A percentile compares a stretch with the other conserved stretches of the same genome.
These are phyloP conservation scores for Arthrobotrys entomopaga DNA, from an alignment of 2,329 filamentous ascomycete species.

Conservation along the genomic window DNA sequence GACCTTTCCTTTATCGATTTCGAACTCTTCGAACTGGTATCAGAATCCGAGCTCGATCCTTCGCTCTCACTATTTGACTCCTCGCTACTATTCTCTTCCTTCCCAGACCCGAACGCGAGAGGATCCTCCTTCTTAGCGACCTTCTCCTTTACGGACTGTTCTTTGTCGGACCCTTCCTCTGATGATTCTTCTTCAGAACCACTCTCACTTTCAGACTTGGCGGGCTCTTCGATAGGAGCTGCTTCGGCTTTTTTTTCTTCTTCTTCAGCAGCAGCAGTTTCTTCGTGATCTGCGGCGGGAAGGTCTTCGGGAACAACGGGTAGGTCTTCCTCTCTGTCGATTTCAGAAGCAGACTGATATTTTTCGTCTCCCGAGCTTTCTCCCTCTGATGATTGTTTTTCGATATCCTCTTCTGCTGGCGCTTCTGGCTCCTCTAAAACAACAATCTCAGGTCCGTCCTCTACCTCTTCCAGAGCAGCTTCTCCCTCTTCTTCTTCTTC, in stretches of 20 bases:
- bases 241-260: constrained; percentile 32
- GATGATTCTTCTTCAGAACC: constrained; percentile 38
- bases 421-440: constrained; percentile 6
- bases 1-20: constrained; percentile 32
- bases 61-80: constrained; percentile 40
- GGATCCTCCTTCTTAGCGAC: constrained; percentile 36
- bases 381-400: constrained; percentile 36
- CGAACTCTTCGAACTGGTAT: constrained; percentile 37
- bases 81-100: constrained; percentile 32
- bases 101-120: constrained; percentile 42
- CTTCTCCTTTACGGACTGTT: constrained; percentile 18
- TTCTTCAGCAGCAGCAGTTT: constrained; percentile 12
- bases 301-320: constrained; percentile 22
- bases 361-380: constrained; percentile 43
- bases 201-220: constrained; percentile 33
- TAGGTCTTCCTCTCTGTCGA: constrained; percentile 30
- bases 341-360: constrained; percentile 48
- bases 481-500: constrained; percentile 18
- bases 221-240: constrained; percentile 14
- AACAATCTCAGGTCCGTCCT: constrained; percentile 1
- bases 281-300: constrained; percentile 39
- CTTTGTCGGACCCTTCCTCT: constrained; percentile 38
- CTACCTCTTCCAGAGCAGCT: constrained; percentile 15
- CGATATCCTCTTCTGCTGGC: constrained; percentile 4
- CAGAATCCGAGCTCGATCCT: constrained; percentile 39